phyloP scores from a whole-genome alignment of 1,284 basidiomycete genomes.

The Cutaneotrichosporon mucoides region DNA sequence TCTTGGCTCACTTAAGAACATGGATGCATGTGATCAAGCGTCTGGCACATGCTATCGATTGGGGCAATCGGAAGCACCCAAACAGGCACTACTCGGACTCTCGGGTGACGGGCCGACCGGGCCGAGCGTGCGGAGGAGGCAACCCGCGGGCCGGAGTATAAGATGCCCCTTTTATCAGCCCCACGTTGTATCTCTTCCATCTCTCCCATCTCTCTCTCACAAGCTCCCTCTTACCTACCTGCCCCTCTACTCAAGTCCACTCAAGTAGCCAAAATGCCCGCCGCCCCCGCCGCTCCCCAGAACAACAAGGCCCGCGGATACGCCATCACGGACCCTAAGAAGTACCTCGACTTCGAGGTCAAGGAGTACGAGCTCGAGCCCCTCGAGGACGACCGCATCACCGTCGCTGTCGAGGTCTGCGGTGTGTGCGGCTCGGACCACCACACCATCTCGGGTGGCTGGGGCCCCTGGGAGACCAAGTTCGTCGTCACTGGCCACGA shows the following conservation, averaged over 20 bases:
- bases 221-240: no score
- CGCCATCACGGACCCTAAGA: slow-evolving; percentile 43
- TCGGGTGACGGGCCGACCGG: no score
- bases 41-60: no score
- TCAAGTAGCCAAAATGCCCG: not conserved
- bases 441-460: slow-evolving; percentile 49
- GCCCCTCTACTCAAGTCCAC: not conserved
- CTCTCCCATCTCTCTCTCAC: not conserved
- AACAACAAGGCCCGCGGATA: slow-evolving; percentile 30
- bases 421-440: slow-evolving; percentile 47
- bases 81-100: no score
- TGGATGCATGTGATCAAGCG: no score
- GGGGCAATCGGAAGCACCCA: no score
- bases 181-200: no score
- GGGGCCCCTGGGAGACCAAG: slow-evolving; percentile 42
- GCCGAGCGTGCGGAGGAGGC: no score
- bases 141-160: no score
- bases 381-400: slow-evolving; percentile 59
- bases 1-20: no score
- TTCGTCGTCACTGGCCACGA: slow-evolving; percentile 53
- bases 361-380: slow-evolving; percentile 63
- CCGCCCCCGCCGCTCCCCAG: slow-evolving; percentile 6
- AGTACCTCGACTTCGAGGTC: slow-evolving; percentile 53
- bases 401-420: slow-evolving; percentile 68
- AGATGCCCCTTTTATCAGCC: no score